Evolutionary conservation across 1,284 basidiomycete genomes (phyloP), one percentile per base, ranked within the genome.

Genomic region (Phylloboletellus chloephorus): DNA sequence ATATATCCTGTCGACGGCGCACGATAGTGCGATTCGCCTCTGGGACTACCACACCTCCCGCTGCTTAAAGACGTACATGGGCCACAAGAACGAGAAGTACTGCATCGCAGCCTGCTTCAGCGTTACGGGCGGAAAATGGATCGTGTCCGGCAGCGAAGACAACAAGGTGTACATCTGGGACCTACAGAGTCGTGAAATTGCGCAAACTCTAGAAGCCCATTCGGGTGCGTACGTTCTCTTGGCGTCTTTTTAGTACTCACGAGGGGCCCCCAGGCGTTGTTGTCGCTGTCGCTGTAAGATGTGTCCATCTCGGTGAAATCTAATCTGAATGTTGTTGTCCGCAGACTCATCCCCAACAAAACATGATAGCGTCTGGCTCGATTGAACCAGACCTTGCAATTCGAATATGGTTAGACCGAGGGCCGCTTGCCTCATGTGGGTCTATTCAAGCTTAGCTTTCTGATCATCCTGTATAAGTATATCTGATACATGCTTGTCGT

Each of bases 11-110:
- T 88, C 90, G 1, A 87, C 91, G 0, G 87, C 93, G 0, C 83
- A 98, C 51, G 93, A 97, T 55, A 89, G 81, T 46, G 81, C 87
- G 0, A 88, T 98, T 48, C 79, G 95, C 0, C 71, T 98, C 10
- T 98, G 96, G 92, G 91, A 97, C 57, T 92, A 95, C 56, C 88
- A 94, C 53, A 88, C 86, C 0, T 85, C 86, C 2, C 83, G 89
- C 46, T 89, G 91, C 50, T 69, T 98, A 31, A 98, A 98, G 67
- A 93, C 93, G 1, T 94, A 94, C 62, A 70, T 70, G 1, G 89
- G 88, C 0, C 91, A 95, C 60, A 67, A 63, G 13, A 95, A 93
- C 63, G 65, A 74, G 25, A 86, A 86, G 57, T 91, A 80, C 52
- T 88, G 86, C 62, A 78, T 84, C 40, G 78, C 78, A 3, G 81